Evolutionary conservation across 208 protist genomes (phyloP).

Genomic region (Crithidia acanthocephali): DNA sequence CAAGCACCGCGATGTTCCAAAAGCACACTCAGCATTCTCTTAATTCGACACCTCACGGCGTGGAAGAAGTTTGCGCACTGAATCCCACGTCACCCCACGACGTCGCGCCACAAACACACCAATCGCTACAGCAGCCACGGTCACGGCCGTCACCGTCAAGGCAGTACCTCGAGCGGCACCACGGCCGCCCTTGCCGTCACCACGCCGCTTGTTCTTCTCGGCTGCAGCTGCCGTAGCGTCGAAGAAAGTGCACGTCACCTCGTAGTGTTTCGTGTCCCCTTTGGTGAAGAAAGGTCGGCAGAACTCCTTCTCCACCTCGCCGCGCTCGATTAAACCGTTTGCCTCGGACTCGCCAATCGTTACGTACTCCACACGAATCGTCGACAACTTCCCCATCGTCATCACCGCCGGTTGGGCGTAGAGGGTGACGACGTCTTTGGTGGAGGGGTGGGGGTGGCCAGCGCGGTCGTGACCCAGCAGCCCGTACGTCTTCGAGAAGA

Average conservation of each 20-base stretch:
- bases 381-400: constrained; percentile 41
- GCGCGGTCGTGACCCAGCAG: constrained; percentile 30
- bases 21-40: no score
- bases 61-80: not conserved
- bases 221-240: not conserved
- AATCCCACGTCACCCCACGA: constrained; percentile 4
- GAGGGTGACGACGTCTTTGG: constrained; percentile 38
- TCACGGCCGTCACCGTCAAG: not conserved
- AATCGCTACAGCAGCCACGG: not conserved
- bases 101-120: not conserved
- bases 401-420: constrained; percentile 39
- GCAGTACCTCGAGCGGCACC: not conserved
- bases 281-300: constrained; percentile 49
- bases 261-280: constrained; percentile 34
- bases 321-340: constrained; percentile 15
- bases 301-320: constrained; percentile 37
- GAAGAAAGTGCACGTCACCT: constrained; percentile 36
- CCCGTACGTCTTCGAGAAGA: constrained; percentile 72
- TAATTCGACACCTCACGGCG: not conserved
- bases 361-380: constrained; percentile 63
- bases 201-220: constrained; percentile 9
- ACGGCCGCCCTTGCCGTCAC: not conserved
- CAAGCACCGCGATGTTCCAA: no score
- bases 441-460: constrained; percentile 17
- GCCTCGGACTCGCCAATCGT: constrained; percentile 35